Evolutionary conservation across 2,329 filamentous ascomycete genomes (phyloP).

Genomic region (Chrysosporium keratinophilum): DNA sequence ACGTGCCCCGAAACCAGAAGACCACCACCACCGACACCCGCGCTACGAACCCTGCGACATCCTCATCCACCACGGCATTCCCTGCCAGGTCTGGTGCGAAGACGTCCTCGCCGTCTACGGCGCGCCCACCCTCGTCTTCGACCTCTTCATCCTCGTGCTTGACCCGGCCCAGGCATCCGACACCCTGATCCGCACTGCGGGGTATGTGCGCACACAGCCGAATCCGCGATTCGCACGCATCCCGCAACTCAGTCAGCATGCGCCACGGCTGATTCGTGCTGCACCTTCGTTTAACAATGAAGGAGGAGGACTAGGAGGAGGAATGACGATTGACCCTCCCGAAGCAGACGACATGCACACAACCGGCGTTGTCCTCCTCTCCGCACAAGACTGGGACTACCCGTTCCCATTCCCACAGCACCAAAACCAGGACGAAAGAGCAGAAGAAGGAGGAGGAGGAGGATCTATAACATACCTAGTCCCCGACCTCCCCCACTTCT

Average conservation of each 20-base stretch:
- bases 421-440: too few species aligned
- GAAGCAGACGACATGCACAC: background rate
- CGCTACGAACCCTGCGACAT: constrained; percentile 13
- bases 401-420: background rate
- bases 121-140: constrained; percentile 21
- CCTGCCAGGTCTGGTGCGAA: constrained; percentile 16
- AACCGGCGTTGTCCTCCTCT: background rate
- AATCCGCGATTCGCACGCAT: background rate
- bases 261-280: background rate
- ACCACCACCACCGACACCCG: background rate
- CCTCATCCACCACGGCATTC: constrained; percentile 10
- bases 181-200: background rate
- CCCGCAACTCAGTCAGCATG: background rate
- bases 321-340: background rate
- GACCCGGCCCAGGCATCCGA: background rate
- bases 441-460: background rate
- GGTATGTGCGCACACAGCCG: constrained; percentile 1
- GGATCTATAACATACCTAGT: background rate
- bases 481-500: background rate
- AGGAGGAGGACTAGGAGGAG: background rate
- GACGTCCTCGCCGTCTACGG: constrained; percentile 19
- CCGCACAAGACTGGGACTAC: background rate
- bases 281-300: background rate
- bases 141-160: constrained; percentile 14
- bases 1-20: background rate